Evolutionary conservation across 2,329 filamentous ascomycete species (phyloP).

Genomic region (Beauveria varroae): DNA sequence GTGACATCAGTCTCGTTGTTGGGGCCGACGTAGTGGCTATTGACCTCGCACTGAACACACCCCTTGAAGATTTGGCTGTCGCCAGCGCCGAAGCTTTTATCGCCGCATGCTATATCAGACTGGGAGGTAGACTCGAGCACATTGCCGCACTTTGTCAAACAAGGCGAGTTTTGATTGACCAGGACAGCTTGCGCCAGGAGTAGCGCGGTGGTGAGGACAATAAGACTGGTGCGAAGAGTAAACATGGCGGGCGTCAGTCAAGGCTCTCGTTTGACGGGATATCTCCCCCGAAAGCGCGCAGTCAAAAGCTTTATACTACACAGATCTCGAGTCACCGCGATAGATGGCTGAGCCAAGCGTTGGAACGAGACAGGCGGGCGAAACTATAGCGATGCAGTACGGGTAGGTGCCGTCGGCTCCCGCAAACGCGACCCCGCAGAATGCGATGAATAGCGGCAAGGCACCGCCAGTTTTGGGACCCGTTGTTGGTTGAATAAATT

Average conservation of each 20-base stretch:
- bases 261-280: neutral
- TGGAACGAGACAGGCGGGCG: neutral
- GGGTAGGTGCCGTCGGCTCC: neutral
- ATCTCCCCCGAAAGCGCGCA: neutral
- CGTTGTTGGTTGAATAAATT: constrained; percentile 2
- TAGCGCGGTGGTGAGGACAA: constrained; percentile 15
- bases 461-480: constrained; percentile 1
- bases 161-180: constrained; percentile 41
- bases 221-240: constrained; percentile 15
- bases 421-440: neutral
- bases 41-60: constrained; percentile 45
- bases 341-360: neutral
- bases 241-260: constrained; percentile 10
- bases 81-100: constrained; percentile 30
- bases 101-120: constrained; percentile 42
- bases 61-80: constrained; percentile 42
- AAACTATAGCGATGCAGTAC: neutral
- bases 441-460: neutral
- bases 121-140: constrained; percentile 36
- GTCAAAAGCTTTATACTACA: neutral
- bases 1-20: constrained; percentile 44
- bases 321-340: neutral
- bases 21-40: constrained; percentile 35
- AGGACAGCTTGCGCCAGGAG: constrained; percentile 27
- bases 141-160: constrained; percentile 46